Percentiles rank a stretch among this genome's conserved stretches.
Evolutionary conservation across 208 protist genomes (phyloP).

Genomic region (Crithidia brevicula): DNA sequence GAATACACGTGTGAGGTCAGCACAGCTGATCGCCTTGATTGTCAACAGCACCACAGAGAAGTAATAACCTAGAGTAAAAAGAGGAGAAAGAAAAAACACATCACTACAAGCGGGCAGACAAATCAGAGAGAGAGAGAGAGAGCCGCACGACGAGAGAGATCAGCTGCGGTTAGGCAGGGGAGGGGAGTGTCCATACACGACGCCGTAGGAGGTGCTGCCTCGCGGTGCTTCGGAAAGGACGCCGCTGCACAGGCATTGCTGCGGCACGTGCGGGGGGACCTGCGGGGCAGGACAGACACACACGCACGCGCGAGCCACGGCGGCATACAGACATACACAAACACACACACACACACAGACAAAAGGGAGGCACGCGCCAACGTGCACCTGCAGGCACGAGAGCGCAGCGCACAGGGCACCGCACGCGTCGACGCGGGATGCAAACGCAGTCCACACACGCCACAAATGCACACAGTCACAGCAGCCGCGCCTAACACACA

Average conservation of each 20-base stretch:
- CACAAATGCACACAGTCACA: background rate
- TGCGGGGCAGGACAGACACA: background rate
- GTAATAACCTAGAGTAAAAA: background rate
- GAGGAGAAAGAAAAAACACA: background rate
- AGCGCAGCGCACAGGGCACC: too few relatives aligned
- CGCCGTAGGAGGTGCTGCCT: slow-evolving; percentile 3
- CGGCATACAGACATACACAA: background rate
- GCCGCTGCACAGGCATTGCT: slow-evolving; percentile 34
- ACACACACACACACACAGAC: background rate
- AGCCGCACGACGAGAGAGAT: slow-evolving; percentile 22
- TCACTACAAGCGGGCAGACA: background rate
- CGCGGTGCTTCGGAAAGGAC: slow-evolving; percentile 32
- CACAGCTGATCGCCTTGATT: background rate
- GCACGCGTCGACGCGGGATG: too few relatives aligned
- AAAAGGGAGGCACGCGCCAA: slow-evolving; percentile 5
- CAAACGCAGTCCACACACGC: slow-evolving; percentile 6
- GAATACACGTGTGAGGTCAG: too few relatives aligned
- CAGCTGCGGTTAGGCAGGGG: slow-evolving; percentile 29
- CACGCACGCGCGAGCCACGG: slow-evolving; percentile 4
- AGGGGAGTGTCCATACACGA: slow-evolving; percentile 15
- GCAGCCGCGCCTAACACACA: slow-evolving; percentile 11
- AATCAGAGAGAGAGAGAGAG: background rate
- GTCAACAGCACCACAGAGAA: background rate
- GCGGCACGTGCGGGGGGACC: slow-evolving; percentile 22
- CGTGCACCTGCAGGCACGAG: slow-evolving; percentile 15